Evolutionary conservation across 495 filamentous ascomycete genomes (phyloP), one percentile per base, ranked within the genome.

Genomic region (Trichoderma erinaceum): DNA sequence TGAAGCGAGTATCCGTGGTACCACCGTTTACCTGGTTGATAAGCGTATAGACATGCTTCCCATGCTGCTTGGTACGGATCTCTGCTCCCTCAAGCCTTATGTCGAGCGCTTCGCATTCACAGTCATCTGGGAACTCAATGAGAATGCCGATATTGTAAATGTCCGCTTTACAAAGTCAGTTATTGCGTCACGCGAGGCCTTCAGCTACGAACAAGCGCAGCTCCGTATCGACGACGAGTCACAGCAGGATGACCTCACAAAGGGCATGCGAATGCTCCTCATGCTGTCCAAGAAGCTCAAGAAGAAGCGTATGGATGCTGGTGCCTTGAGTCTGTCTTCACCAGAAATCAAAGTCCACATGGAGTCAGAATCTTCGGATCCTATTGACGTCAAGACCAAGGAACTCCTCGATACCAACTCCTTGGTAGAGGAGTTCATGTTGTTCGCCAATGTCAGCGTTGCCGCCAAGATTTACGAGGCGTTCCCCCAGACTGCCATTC

Each of bases 31-130:
- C 73, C 83, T 99, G 29, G 96, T 99, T 2, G 95, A 99, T 78
- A 99, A 98, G 80, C 93, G 95, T 71, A 98, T 99, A 71, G 95
- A 99, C 79, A 99, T 99, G 96, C 83, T 99, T 75, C 96, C 96
- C 21, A 91, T 90, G 84, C 87, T 99, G 29, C 85, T 99, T 18
- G 95, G 95, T 41, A 99, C 95, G 2, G 95, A 99, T 70, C 82
- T 99, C 3, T 99, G 95, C 79, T 99, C 95, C 12, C 84, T 99
- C 43, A 98, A 98, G 73, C 96, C 96, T 5, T 96, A 97, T 73
- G 92, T 99, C 35, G 95, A 98, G 76, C 92, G 96, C 15, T 99
- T 92, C 74, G 93, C 96, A 15, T 99, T 99, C 78, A 97, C 95
- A 7, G 89, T 92, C 4, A 78, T 97, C 10, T 99, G 95, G 96